phyloP scores from a whole-genome alignment of 768 basidiomycete genomes.

The Boletus rufocinnamomeus region DNA sequence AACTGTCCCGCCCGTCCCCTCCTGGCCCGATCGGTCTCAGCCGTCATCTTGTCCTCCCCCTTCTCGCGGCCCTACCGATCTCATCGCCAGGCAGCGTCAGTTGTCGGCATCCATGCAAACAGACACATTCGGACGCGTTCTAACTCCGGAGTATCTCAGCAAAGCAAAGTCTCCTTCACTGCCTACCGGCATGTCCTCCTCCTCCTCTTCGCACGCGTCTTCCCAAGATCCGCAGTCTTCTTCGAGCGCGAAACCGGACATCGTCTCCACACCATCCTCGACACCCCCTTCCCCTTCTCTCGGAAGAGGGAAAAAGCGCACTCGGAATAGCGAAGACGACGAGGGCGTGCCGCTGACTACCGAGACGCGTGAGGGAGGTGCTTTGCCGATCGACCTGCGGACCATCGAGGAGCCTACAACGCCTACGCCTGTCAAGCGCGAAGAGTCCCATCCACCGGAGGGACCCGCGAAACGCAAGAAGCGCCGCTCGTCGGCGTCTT shows the following conservation, averaged over 20 bases:
- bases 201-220: background rate
- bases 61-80: conserved; percentile 1
- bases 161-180: background rate
- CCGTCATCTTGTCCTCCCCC: background rate
- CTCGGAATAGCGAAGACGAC: conserved; percentile 10
- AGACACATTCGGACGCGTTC: conserved; percentile 17
- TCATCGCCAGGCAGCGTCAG: conserved; percentile 15
- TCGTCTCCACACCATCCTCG: background rate
- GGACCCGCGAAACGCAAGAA: conserved; percentile 19
- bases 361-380: background rate
- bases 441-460: background rate
- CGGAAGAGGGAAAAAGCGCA: conserved; percentile 21
- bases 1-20: conserved; percentile 1
- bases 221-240: conserved; percentile 1
- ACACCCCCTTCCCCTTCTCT: conserved; percentile 14
- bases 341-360: background rate
- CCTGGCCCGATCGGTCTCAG: conserved; percentile 16
- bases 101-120: conserved; percentile 1
- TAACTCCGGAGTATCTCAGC: background rate
- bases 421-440: background rate
- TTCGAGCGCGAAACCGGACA: background rate
- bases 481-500: conserved; percentile 1
- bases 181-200: background rate
- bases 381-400: background rate
- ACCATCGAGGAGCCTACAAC: background rate